Percentiles rank a stretch among this genome's conserved stretches.
Evolutionary conservation across 179 eudicot genomes (phyloP).

Genomic region (Pouteria campechiana): DNA sequence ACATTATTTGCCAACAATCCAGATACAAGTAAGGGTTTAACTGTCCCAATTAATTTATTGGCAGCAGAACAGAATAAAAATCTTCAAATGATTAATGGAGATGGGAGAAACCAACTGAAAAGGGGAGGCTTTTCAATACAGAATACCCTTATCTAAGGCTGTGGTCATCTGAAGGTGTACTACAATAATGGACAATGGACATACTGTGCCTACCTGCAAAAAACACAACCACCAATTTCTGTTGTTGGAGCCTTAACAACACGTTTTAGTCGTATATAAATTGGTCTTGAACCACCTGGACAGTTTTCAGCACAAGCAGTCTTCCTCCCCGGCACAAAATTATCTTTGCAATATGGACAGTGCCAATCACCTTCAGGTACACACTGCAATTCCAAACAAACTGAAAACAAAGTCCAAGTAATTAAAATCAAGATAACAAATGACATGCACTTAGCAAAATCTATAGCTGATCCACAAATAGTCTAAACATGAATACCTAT

Average conservation of each 20-base stretch:
- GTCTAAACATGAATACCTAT: too few relatives aligned
- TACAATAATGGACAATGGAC: too few relatives aligned
- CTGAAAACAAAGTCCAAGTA: too few relatives aligned
- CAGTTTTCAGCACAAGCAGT: constrained; percentile 27
- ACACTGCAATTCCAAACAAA: constrained; percentile 51
- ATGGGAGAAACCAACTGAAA: too few relatives aligned
- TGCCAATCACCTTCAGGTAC: constrained; percentile 55
- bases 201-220: constrained; percentile 98
- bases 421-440: constrained; percentile 3
- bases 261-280: constrained; percentile 45
- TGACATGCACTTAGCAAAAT: constrained; percentile 1
- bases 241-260: constrained; percentile 62
- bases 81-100: too few relatives aligned
- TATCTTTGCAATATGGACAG: constrained; percentile 54
- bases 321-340: constrained; percentile 27
- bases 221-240: constrained; percentile 74
- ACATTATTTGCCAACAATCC: too few relatives aligned
- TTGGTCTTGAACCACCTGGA: constrained; percentile 31
- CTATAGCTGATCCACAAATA: background rate
- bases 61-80: too few relatives aligned
- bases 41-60: too few relatives aligned
- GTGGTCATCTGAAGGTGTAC: too few relatives aligned
- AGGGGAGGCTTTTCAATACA: too few relatives aligned
- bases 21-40: too few relatives aligned
- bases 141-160: too few relatives aligned